Conservation (phyloP, 108 stramenopile genomes). For the Thalassiosira profunda region DNA sequence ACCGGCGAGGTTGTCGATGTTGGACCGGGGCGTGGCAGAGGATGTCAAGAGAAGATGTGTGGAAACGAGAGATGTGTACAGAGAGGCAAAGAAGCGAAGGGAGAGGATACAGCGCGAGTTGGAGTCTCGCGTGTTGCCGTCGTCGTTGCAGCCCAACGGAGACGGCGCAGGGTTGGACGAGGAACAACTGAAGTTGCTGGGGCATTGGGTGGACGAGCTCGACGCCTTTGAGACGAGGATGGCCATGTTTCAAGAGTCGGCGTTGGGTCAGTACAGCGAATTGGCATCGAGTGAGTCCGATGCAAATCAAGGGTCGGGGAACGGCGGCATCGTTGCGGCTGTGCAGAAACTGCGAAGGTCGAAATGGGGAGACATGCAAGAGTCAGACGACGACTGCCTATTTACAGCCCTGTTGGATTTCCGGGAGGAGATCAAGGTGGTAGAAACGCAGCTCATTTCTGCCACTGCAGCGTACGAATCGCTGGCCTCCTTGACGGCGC, state of each 20-base stretch:
- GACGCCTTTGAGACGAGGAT: constrained; percentile 69
- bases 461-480: constrained; percentile 60
- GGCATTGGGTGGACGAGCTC: constrained; percentile 81
- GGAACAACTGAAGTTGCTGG: constrained; percentile 57
- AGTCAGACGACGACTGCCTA: constrained; percentile 43
- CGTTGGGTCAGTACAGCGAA: constrained; percentile 30
- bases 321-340: constrained; percentile 5
- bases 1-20: constrained; percentile 54
- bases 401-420: constrained; percentile 58
- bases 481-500: constrained; percentile 53
- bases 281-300: constrained; percentile 2
- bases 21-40: constrained; percentile 65
- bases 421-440: constrained; percentile 50
- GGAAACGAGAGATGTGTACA: constrained; percentile 39
- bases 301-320: background rate
- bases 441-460: constrained; percentile 58
- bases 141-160: constrained; percentile 27
- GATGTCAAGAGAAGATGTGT: constrained; percentile 20
- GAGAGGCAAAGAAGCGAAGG: constrained; percentile 32
- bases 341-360: constrained; percentile 10
- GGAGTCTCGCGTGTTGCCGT: constrained; percentile 50
- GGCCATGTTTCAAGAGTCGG: constrained; percentile 33
- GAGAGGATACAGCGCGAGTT: constrained; percentile 55
- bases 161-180: constrained; percentile 26
- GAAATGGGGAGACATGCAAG: constrained; percentile 16